Base-by-base conservation (phyloP, 2,329 filamentous ascomycete species). In the Curvularia eragrostidis region DNA sequence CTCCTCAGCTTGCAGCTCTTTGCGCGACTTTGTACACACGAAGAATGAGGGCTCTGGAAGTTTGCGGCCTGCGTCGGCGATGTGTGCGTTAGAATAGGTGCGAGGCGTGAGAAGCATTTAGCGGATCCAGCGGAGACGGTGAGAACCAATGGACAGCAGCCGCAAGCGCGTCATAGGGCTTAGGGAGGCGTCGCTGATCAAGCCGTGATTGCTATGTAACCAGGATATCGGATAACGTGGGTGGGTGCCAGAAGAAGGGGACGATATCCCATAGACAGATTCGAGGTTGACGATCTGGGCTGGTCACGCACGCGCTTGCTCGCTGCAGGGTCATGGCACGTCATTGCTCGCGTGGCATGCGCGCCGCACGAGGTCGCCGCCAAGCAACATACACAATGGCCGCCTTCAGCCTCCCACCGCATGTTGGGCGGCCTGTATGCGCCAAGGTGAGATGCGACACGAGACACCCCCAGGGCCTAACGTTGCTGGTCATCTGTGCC, bases 61-160 rank as follows among this genome's bases (percentile, higher is more conserved):
- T 54, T 57, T 64, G 60, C 66, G 59, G 59, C 67, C 70, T 48
- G 59, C 61, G 74, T 78, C 76, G 39, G 75, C 69, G 24, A 65
- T 67, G 62, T 76, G 75, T 56, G 77, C 70, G 61, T 78, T 75
- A 28, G 64, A 57, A 63, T 77, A 78, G 49, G 71, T 74, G 62
- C 76, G 76, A 62, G 76, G 74, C 48, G 75, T 75, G 68, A 79
- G 75, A 57, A 79, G 70, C 77, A 79, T 79, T 70, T 75, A 71
- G 65, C 71, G 67, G 61, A 65, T 61, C 58, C 55, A 63, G 64
- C 62, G 62, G 61, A 65, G 52, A 63, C 41, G 54, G 59, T 59
- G 56, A 64, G 52, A 32, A 58, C 61, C 63, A 64, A 64, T 66
- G 44, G 57, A 54, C 52, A 58, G 42, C 56, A 47, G 36, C 48